Percentiles rank a stretch among this genome's conserved stretches.
Evolutionary conservation across 2,329 filamentous ascomycete species (phyloP).

Genomic region (Fusarium sp.): DNA sequence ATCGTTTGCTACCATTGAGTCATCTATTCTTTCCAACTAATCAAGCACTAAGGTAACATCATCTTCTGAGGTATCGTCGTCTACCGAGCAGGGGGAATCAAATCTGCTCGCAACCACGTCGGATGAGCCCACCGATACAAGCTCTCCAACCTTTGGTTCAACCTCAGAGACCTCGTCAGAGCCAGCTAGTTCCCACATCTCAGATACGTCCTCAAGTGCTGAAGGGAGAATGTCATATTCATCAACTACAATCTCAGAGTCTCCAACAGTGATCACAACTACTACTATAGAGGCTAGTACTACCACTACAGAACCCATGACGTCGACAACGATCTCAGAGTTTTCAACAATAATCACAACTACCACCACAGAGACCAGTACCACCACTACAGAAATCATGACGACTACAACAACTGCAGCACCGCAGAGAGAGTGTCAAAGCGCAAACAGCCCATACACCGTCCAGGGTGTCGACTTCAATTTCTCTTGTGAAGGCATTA

Average conservation of each 20-base stretch:
- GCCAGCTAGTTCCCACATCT: background rate
- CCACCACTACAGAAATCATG: background rate
- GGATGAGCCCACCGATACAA: background rate
- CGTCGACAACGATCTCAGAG: background rate
- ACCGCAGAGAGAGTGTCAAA: background rate
- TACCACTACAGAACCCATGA: background rate
- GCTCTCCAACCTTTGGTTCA: background rate
- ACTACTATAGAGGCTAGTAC: no score
- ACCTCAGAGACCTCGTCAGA: background rate
- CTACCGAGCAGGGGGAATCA: background rate
- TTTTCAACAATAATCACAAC: background rate
- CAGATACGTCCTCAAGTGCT: background rate
- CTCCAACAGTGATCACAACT: background rate
- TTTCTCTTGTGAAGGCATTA: background rate
- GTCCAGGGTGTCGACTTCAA: background rate
- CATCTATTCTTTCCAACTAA: no score
- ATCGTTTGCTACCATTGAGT: fast-evolving
- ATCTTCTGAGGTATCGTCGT: background rate
- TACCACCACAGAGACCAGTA: background rate
- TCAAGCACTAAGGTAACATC: background rate
- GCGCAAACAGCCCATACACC: background rate
- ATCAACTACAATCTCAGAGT: background rate
- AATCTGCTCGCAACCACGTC: background rate
- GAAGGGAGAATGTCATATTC: background rate
- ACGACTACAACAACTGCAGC: background rate